Percentiles rank a stretch among this genome's conserved stretches.
Evolutionary conservation across 2,329 filamentous ascomycete species (phyloP).

Genomic region (Phoma sp.): DNA sequence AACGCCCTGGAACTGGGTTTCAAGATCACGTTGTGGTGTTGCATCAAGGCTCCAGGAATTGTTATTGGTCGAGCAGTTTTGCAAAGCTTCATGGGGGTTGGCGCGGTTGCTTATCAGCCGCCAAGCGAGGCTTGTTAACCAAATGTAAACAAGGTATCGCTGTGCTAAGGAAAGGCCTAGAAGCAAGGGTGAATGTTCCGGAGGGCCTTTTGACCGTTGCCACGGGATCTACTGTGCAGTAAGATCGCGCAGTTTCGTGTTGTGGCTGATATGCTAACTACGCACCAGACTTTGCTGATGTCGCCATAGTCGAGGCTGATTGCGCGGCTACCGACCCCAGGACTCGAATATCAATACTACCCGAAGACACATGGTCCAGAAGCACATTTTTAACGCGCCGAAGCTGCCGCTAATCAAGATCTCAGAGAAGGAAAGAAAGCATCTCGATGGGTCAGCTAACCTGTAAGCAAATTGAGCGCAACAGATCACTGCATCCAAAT

Average conservation of each 20-base stretch:
- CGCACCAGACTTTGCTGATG: not conserved
- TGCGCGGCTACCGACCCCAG: not conserved
- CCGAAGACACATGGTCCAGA: not conserved
- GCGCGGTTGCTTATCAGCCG: conserved; percentile 17
- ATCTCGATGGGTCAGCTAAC: no score
- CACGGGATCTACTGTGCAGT: no score
- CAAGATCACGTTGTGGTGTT: not conserved
- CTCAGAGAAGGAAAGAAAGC: no score
- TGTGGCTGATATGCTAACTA: not conserved
- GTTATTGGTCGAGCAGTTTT: conserved; percentile 5
- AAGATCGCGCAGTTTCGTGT: not conserved
- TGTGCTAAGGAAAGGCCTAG: not conserved
- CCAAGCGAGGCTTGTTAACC: conserved; percentile 22
- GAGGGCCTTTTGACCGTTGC: not conserved
- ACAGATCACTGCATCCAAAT: no score
- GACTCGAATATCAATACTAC: not conserved
- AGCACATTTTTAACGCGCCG: no score
- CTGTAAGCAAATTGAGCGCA: no score
- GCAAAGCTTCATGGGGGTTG: conserved; percentile 8
- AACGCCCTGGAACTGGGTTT: conserved; percentile 10
- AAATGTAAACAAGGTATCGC: not conserved
- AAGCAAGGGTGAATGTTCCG: not conserved
- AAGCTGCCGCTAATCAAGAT: no score
- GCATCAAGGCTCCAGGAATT: not conserved
- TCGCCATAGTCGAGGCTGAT: conserved; percentile 2